phyloP scores from a whole-genome alignment of 2,329 filamentous ascomycete species.

The Chaetomium sp. region DNA sequence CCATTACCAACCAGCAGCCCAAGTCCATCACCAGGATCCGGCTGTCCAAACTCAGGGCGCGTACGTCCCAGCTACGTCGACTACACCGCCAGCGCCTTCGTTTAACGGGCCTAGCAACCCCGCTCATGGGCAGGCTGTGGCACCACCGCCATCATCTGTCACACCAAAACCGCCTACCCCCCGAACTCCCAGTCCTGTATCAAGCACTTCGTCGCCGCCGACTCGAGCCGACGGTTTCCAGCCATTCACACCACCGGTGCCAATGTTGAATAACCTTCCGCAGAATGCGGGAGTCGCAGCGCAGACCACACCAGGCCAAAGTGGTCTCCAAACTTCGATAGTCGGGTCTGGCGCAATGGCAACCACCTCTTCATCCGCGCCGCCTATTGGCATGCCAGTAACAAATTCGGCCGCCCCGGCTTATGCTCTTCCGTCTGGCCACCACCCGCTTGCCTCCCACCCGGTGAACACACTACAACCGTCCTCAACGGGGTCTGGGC shows the following conservation, averaged over 20 bases:
- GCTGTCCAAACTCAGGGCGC: background rate
- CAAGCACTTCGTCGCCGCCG: slow-evolving; percentile 18
- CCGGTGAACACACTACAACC: slow-evolving; percentile 9
- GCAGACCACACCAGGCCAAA: background rate
- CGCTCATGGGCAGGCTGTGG: background rate
- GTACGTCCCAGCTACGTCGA: background rate
- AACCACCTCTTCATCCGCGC: background rate
- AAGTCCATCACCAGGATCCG: slow-evolving; percentile 3
- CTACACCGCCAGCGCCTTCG: background rate
- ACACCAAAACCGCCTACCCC: slow-evolving; percentile 8
- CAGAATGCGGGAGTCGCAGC: background rate
- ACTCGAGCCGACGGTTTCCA: background rate
- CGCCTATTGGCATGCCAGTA: background rate
- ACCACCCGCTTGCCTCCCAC: slow-evolving; percentile 23
- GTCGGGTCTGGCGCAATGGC: background rate
- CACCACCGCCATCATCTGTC: slow-evolving; percentile 14
- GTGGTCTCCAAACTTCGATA: background rate
- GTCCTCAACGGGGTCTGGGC: background rate
- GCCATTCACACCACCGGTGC: background rate
- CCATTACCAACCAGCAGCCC: background rate
- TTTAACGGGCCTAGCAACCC: background rate
- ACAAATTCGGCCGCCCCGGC: background rate
- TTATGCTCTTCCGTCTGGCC: slow-evolving; percentile 12
- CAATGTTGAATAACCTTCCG: background rate
- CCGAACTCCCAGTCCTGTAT: slow-evolving; percentile 22